Conservation (phyloP, 345 rosid species). For the Melastoma malabathricum region DNA sequence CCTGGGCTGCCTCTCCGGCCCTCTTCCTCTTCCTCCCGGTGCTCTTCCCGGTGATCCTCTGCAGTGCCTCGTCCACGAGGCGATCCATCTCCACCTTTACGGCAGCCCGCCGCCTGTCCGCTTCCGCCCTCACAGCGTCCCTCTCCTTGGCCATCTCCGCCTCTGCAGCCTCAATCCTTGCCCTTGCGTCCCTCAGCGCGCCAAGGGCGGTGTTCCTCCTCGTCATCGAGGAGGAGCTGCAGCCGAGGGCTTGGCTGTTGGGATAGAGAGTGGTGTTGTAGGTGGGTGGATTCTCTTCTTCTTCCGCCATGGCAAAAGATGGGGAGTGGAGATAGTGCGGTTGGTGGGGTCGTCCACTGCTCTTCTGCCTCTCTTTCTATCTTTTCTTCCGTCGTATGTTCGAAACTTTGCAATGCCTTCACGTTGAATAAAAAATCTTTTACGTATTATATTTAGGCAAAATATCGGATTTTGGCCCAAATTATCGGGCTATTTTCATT, state of each 20-base stretch:
- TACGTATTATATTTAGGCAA: too few relatives aligned
- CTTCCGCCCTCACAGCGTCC: slow-evolving; percentile 37
- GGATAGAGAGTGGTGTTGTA: too few relatives aligned
- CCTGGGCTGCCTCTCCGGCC: slow-evolving; percentile 12
- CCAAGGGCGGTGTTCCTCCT: slow-evolving; percentile 18
- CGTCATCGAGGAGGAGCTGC: slow-evolving; percentile 6
- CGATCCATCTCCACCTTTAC: slow-evolving; percentile 41
- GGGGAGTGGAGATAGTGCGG: too few relatives aligned
- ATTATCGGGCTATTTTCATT: too few relatives aligned
- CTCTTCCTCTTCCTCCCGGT: slow-evolving; percentile 37
- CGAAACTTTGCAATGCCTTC: too few relatives aligned
- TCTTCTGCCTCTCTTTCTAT: too few relatives aligned
- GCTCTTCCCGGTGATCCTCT: slow-evolving; percentile 16
- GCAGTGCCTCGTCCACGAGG: slow-evolving; percentile 33
- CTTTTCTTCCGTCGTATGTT: too few relatives aligned
- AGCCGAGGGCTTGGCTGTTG: slow-evolving; percentile 1
- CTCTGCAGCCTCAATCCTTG: slow-evolving; percentile 33
- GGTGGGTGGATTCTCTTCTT: background rate
- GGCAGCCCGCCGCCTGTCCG: slow-evolving; percentile 33
- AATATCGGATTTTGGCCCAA: too few relatives aligned
- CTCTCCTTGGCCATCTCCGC: slow-evolving; percentile 50
- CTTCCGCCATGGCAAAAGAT: background rate
- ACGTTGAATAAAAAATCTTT: too few relatives aligned
- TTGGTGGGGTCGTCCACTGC: too few relatives aligned
- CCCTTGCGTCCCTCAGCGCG: slow-evolving; percentile 36